A percentile compares a stretch with the other conserved stretches of the same genome.
phyloP scores from a whole-genome alignment of 2,329 filamentous ascomycete species.

The Rosellinia necatrix region DNA sequence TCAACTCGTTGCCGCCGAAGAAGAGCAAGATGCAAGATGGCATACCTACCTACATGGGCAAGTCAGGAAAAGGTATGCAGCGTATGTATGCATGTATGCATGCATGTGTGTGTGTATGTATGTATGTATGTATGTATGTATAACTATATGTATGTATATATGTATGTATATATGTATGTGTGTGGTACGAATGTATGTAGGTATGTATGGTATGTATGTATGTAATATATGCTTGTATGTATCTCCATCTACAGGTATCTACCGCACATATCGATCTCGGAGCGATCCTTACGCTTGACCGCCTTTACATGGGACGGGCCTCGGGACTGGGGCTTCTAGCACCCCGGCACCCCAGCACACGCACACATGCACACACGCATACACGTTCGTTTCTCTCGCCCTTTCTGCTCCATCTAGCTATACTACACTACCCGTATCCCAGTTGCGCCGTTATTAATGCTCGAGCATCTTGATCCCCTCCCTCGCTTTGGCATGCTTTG shows the following conservation, averaged over 20 bases:
- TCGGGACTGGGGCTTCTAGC: too few species aligned
- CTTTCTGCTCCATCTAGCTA: too few species aligned
- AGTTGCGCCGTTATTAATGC: conserved; percentile 16
- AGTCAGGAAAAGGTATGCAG: too few species aligned
- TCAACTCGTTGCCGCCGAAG: conserved; percentile 34
- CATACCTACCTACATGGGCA: too few species aligned
- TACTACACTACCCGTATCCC: conserved; percentile 13
- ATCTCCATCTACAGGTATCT: neutral
- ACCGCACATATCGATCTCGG: conserved; percentile 1
- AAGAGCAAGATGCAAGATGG: conserved; percentile 11
- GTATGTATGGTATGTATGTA: neutral
- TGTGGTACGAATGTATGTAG: conserved; percentile 23
- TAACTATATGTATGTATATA: too few species aligned
- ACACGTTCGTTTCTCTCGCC: too few species aligned
- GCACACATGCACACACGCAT: too few species aligned
- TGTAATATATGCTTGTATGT: conserved; percentile 6
- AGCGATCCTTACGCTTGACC: conserved; percentile 31
- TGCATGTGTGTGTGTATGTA: too few species aligned
- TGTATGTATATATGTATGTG: too few species aligned
- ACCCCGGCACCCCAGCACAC: too few species aligned
- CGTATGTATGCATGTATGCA: too few species aligned
- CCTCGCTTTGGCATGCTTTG: conserved; percentile 15
- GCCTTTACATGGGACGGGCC: conserved; percentile 30
- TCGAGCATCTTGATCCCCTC: conserved; percentile 2
- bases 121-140: too few species aligned